Evolutionary conservation across 495 filamentous ascomycete species (phyloP).

Genomic region (Jackrogersella minutella): DNA sequence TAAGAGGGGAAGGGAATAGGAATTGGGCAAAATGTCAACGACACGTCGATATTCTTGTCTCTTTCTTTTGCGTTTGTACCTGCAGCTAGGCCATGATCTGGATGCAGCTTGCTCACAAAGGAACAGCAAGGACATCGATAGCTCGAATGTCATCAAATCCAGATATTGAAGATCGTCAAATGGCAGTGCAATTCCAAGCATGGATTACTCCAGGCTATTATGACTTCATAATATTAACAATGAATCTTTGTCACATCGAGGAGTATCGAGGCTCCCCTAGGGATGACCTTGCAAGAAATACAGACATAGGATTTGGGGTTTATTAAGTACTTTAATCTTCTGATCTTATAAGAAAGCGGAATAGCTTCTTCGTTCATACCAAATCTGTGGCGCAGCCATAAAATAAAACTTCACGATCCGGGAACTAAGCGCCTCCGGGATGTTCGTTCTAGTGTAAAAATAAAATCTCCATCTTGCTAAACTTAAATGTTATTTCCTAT

Average conservation of each 20-base stretch:
- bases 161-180: slow-evolving; percentile 30
- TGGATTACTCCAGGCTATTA: slow-evolving; percentile 2
- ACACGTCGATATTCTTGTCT: slow-evolving; percentile 25
- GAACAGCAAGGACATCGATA: background rate
- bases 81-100: slow-evolving; percentile 19
- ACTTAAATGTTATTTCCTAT: background rate
- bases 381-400: slow-evolving; percentile 21
- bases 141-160: slow-evolving; percentile 34
- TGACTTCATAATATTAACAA: slow-evolving; percentile 30
- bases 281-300: background rate
- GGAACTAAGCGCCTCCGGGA: slow-evolving; percentile 7
- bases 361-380: slow-evolving; percentile 2
- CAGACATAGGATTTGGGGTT: slow-evolving; percentile 13
- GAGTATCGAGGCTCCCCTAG: background rate
- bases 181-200: slow-evolving; percentile 15
- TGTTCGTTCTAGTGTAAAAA: slow-evolving; percentile 16
- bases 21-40: slow-evolving; percentile 7
- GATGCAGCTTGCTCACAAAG: slow-evolving; percentile 3
- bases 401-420: slow-evolving; percentile 6
- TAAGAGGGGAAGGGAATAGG: no score
- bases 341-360: slow-evolving; percentile 6
- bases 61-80: slow-evolving; percentile 3
- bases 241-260: slow-evolving; percentile 13
- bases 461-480: slow-evolving; percentile 11
- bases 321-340: slow-evolving; percentile 12